Percentiles rank a stretch among this genome's conserved stretches.
These are phyloP conservation scores for Solanum chacoense DNA, from an alignment of 305 asterid species.

Conservation along the genomic window DNA sequence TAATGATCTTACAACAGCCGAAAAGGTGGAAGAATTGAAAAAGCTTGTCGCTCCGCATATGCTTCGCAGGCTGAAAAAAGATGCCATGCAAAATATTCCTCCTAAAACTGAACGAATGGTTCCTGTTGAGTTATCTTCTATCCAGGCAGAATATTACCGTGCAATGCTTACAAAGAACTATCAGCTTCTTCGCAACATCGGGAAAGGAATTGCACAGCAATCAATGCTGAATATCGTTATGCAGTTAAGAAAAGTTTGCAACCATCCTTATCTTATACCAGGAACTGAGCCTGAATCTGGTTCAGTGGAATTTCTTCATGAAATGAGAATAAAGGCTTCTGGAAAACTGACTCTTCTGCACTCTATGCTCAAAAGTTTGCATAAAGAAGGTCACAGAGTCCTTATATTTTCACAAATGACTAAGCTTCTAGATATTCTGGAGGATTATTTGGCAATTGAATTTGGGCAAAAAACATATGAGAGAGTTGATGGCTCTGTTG, in stretches of 20 bases:
- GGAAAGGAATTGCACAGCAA: conserved; percentile 89
- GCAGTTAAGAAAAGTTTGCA: conserved; percentile 97
- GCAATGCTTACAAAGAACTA: conserved; percentile 99
- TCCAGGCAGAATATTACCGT: conserved; percentile 98
- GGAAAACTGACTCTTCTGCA: conserved; percentile 90
- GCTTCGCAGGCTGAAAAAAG: conserved; percentile 95
- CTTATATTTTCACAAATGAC: conserved; percentile 98
- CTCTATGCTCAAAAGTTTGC: conserved; percentile 81
- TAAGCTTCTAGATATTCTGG: conserved; percentile 88
- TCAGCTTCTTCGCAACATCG: conserved; percentile 86
- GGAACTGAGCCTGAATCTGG: conserved; percentile 99
- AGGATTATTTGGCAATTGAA: conserved; percentile 85
- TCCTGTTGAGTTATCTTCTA: conserved; percentile 93
- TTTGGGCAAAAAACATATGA: conserved; percentile 88
- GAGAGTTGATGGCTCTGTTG: conserved; percentile 97
- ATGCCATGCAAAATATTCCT: conserved; percentile 97
- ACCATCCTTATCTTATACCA: conserved; percentile 95
- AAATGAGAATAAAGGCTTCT: conserved; percentile 98
- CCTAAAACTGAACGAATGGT: conserved; percentile 97
- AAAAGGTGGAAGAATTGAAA: conserved; percentile 95
- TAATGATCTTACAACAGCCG: conserved; percentile 82
- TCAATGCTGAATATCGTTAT: conserved; percentile 96
- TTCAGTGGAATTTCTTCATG: conserved; percentile 84
- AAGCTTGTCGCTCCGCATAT: conserved; percentile 98
- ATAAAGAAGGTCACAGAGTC: conserved; percentile 87